Base-by-base conservation (phyloP, 2,329 filamentous ascomycete species). In the Ophiocordyceps robertsii region DNA sequence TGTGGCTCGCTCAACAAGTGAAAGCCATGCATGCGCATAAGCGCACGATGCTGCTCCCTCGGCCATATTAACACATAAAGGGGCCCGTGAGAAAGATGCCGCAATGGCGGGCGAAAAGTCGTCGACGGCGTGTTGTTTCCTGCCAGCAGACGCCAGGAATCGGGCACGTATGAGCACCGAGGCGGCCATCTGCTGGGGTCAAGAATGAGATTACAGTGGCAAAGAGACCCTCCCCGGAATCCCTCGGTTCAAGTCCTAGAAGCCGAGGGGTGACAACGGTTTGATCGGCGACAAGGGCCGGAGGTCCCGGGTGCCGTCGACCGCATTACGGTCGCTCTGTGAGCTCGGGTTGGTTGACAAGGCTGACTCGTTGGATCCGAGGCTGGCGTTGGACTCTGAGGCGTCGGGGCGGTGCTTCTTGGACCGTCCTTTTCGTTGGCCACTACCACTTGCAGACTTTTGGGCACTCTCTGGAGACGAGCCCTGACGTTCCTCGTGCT, bases 391-490 rank as follows among this genome's bases (percentile, higher is more conserved):
- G 29, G 64, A 65, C 10, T 60, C 59, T 19, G 59, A 69, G 46
- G 57, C 53, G 44, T 58, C 59, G 40, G 59, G 53, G 43, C 62
- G 54, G 53, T 70, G 69, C 56, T 70, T 71, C 51, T 66, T 72
- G 39, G 61, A 47, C 41, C 45, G 53, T 14, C 39, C 41, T 36
- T 48, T 51, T 35, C 49, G 50, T 24, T 53, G 50, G 31, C 49
- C 47, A 10, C 49, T 49, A 35, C 50, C 51, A 33, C 53, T 49
- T 39, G 50, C 64, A 41, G 65, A 70, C 43, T 67, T 67, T 51
- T 76, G 74, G 59, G 72, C 79, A 54, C 77, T 82, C 48, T 77
- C 80, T 10, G 80, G 81, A 6, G 80, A 82, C 4, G 80, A 81
- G 12, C 52, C 47, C 39, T 51, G 55, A 39, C 38, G 47, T 11